These are phyloP conservation scores for Macroventuria anomochaeta DNA, from an alignment of 2,329 filamentous ascomycete species.

Conservation along the genomic window DNA sequence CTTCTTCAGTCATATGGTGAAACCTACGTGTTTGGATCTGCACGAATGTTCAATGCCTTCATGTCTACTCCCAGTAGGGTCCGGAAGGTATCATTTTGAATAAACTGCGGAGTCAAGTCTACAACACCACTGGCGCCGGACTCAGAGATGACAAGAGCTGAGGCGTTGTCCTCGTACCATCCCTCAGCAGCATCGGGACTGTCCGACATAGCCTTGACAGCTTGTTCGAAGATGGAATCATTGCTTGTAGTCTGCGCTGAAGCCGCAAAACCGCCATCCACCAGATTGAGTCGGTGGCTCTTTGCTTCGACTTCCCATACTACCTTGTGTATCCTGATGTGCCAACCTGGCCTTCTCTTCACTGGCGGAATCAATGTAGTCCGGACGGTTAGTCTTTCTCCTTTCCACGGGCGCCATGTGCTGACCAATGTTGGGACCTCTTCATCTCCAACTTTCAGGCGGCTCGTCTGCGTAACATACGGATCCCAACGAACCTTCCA, in stretches of 20 bases:
- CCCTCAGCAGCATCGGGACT: neutral
- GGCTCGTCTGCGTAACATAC: constrained; percentile 8
- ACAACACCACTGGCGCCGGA: constrained; percentile 23
- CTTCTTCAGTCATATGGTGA: neutral
- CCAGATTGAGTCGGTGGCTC: neutral
- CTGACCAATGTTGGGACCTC: constrained; percentile 4
- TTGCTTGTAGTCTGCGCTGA: constrained; percentile 18
- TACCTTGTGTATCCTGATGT: constrained; percentile 21
- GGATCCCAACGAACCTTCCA: constrained; percentile 31
- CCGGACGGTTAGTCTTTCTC: neutral
- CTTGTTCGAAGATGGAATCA: constrained; percentile 22
- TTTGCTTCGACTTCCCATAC: neutral
- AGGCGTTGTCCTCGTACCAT: constrained; percentile 17
- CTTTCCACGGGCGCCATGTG: constrained; percentile 23
- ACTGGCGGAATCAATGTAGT: constrained; percentile 17
- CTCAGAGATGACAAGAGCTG: constrained; percentile 17
- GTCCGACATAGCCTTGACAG: neutral
- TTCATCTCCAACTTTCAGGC: constrained; percentile 3
- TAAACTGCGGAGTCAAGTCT: constrained; percentile 17
- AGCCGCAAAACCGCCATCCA: constrained; percentile 25
- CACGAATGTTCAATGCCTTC: constrained; percentile 13
- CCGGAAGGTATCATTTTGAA: neutral
- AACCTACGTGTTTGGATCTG: constrained; percentile 32
- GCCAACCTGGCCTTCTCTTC: constrained; percentile 22
- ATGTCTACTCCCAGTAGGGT: neutral